phyloP scores from a whole-genome alignment of 164 flowering plant genomes.

The Nelumbo lutea region DNA sequence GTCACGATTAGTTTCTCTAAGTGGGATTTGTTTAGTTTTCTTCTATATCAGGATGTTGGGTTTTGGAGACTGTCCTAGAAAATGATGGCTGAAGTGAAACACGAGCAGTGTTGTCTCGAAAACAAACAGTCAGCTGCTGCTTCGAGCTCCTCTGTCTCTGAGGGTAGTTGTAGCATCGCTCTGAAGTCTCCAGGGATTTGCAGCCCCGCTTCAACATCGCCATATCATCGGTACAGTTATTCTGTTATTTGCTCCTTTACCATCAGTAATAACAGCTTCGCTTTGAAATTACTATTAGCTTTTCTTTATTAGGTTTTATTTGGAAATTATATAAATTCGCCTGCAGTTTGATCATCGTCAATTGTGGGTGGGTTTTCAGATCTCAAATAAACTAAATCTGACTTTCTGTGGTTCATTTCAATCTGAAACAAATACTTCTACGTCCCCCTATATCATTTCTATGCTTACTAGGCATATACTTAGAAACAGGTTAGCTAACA shows the following conservation, averaged over 20 bases:
- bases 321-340: neutral
- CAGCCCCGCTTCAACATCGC: constrained; percentile 54
- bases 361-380: neutral
- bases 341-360: neutral
- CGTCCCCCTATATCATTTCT: neutral
- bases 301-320: neutral
- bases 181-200: constrained; percentile 53
- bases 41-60: constrained; percentile 23
- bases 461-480: neutral
- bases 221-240: constrained; percentile 53
- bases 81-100: constrained; percentile 42
- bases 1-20: neutral
- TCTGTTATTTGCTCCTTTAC: neutral
- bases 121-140: constrained; percentile 66
- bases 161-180: constrained; percentile 49
- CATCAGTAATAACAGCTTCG: neutral
- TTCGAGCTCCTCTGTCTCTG: constrained; percentile 72
- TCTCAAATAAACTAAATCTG: neutral
- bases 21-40: neutral
- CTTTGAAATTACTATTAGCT: neutral
- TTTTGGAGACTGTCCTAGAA: constrained; percentile 25
- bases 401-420: neutral
- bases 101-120: constrained; percentile 60
- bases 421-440: neutral
- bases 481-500: neutral